phyloP scores from a whole-genome alignment of 1,284 basidiomycete species.

The Pseudomicrostroma phylloplanum region DNA sequence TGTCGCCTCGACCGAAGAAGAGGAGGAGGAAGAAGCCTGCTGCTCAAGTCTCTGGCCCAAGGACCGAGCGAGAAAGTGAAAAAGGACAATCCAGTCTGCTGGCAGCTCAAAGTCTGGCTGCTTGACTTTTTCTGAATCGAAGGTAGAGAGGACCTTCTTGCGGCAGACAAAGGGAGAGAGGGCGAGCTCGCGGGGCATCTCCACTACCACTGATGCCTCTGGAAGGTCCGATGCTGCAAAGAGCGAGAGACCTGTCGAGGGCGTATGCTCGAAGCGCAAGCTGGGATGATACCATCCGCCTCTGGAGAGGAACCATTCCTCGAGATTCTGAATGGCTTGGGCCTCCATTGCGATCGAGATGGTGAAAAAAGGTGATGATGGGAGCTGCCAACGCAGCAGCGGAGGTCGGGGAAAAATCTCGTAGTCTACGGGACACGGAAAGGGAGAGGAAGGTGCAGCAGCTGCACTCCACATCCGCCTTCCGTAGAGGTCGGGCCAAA shows the following conservation, averaged over 20 bases:
- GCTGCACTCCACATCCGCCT: no score
- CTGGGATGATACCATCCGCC: slow-evolving; percentile 16
- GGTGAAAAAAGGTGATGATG: no score
- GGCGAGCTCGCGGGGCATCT: slow-evolving; percentile 4
- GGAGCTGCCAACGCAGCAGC: no score
- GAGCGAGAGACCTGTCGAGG: slow-evolving; percentile 3
- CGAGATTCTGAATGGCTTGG: slow-evolving; percentile 11
- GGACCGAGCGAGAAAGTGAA: background rate
- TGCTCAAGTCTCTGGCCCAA: background rate
- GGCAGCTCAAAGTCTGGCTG: background rate
- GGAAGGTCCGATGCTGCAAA: slow-evolving; percentile 1
- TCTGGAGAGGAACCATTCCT: slow-evolving; percentile 14
- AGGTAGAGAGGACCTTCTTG: background rate
- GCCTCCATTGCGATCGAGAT: no score
- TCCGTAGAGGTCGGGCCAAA: no score
- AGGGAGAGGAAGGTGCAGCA: no score
- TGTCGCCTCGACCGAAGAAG: background rate
- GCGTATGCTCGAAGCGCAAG: background rate
- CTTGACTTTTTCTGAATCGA: background rate
- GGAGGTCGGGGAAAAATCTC: no score
- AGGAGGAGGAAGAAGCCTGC: background rate
- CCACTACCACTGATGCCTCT: background rate
- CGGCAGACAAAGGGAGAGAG: background rate
- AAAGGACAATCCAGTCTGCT: background rate
- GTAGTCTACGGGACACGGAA: no score